Evolutionary conservation across 1,139 yeast genomes (phyloP).

Genomic region (Pichia sp.): DNA sequence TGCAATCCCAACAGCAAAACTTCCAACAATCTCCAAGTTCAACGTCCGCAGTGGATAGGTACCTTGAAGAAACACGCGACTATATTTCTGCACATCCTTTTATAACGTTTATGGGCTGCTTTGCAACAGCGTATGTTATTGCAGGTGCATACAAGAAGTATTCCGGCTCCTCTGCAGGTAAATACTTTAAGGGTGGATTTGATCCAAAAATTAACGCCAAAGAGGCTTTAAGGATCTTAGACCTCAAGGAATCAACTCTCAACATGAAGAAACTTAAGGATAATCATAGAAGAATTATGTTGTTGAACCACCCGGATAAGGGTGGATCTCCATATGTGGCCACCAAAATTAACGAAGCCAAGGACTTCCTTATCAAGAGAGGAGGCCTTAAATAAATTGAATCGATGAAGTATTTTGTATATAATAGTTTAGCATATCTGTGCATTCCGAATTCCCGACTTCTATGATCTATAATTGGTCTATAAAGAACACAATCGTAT

Average conservation of each 20-base stretch:
- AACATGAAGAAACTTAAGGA: conserved; percentile 79
- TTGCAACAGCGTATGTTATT: conserved; percentile 55
- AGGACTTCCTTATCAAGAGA: conserved; percentile 84
- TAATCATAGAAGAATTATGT: conserved; percentile 87
- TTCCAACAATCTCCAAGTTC: conserved; percentile 32
- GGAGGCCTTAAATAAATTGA: conserved; percentile 32
- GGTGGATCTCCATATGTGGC: conserved; percentile 96
- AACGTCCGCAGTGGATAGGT: conserved; percentile 48
- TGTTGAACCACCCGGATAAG: conserved; percentile 94
- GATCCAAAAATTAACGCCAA: conserved; percentile 83
- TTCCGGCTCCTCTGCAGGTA: conserved; percentile 65
- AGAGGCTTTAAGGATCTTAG: conserved; percentile 86
- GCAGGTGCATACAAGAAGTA: conserved; percentile 66
- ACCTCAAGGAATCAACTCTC: conserved; percentile 71
- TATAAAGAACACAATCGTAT: too few species aligned
- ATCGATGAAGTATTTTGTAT: too few species aligned
- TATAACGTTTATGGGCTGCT: conserved; percentile 62
- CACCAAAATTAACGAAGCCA: conserved; percentile 95
- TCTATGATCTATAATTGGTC: too few species aligned
- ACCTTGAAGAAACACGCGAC: conserved; percentile 57
- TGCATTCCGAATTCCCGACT: too few species aligned
- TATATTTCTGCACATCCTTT: conserved; percentile 76
- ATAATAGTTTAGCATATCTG: too few species aligned
- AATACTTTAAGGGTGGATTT: conserved; percentile 80
- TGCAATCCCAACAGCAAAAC: conserved; percentile 20